Evolutionary conservation across 2,329 filamentous ascomycete species (phyloP), one percentile per base, ranked within the genome.

Genomic region (Epichloe typhina): DNA sequence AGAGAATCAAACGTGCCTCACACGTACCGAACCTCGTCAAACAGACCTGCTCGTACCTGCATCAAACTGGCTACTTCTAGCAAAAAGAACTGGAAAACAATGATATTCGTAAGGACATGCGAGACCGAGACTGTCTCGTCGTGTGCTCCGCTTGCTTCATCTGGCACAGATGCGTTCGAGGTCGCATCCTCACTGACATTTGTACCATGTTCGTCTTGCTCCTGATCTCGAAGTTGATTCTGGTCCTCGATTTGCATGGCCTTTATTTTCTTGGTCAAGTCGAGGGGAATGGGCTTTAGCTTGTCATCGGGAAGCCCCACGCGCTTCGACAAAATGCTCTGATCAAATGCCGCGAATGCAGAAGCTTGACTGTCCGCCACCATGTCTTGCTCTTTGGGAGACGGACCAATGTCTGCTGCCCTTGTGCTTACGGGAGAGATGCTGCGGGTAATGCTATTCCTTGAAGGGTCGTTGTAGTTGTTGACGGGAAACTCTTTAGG

Each of bases 41-140:
- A 90, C 46, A 90, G 64, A 12, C 82, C 82, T 23, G 83, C 84
- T 50, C 87, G 74, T 37, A 86, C 82, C 64, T 91, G 86, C 52
- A 89, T 73, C 58, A 90, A 66, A 26, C 84, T 84, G 2, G 85
- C 82, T 51, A 91, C 66, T 65, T 93, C 87, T 47, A 91, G 73
- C 47, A 91, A 67, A 62, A 93, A 93, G 37, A 86, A 84, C 64
- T 93, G 87, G 52, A 89, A 71, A 47, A 91, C 78, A 52, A 91
- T 79, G 40, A 85, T 79, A 63, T 91, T 93, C 5, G 86, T 91
- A 54, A 93, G 69, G 11, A 91, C 72, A 62, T 91, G 86, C 40
- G 84, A 88, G 4, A 93, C 78, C 7, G 83, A 87, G 7, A 81
- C 83, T 9, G 72, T 74, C n/a, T 52, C 37, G 23, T 52, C 47